A percentile compares a stretch with the other conserved stretches of the same genome.
Conservation (phyloP, 176 grass and related monocot species). For the Carex pumila region DNA sequence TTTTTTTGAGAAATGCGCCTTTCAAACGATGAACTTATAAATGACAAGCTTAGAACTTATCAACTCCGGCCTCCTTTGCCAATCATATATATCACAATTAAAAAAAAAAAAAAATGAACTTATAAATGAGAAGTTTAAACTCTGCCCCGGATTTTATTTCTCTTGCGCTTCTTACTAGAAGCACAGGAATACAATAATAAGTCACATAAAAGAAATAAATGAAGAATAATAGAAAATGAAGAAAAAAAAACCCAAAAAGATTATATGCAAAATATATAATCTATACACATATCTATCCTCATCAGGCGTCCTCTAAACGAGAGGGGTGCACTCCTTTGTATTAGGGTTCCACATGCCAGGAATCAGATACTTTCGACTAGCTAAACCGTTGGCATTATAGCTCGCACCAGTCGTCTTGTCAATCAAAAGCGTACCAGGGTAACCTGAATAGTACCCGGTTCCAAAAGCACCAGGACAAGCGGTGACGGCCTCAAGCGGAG, state of each 20-base stretch:
- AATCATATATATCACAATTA: background rate
- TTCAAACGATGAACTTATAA: background rate
- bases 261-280: background rate
- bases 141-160: background rate
- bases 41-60: background rate
- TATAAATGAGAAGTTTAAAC: no score
- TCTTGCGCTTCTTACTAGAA: background rate
- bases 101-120: background rate
- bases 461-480: constrained; percentile 75
- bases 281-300: background rate
- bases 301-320: constrained; percentile 31
- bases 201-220: background rate
- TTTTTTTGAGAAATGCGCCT: background rate
- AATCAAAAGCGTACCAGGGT: constrained; percentile 50
- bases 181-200: background rate
- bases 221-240: background rate
- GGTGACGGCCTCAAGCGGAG: constrained; percentile 57
- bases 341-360: constrained; percentile 83
- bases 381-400: constrained; percentile 68
- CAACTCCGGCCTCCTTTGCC: background rate
- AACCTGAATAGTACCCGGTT: constrained; percentile 57
- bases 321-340: constrained; percentile 51
- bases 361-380: constrained; percentile 58
- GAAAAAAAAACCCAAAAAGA: background rate
- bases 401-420: constrained; percentile 56